Evolutionary conservation across 2,329 filamentous ascomycete genomes (phyloP).

Genomic region (Xylariales sp.): DNA sequence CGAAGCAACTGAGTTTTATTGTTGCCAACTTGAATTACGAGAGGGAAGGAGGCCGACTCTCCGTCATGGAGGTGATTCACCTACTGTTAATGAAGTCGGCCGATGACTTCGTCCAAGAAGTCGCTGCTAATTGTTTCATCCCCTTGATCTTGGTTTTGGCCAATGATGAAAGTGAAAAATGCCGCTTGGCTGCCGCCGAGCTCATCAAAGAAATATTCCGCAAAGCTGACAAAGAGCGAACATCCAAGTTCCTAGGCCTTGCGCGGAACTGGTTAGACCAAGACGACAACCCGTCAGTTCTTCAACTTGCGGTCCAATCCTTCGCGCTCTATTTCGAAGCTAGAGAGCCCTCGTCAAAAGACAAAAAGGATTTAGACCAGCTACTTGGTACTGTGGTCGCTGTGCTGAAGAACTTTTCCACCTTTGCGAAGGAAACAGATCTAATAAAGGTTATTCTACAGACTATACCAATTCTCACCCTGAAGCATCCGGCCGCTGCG

Average conservation of each 20-base stretch:
- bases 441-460: slow-evolving; percentile 79
- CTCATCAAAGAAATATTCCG: slow-evolving; percentile 85
- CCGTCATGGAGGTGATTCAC: slow-evolving; percentile 92
- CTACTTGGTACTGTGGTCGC: slow-evolving; percentile 67
- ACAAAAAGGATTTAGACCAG: slow-evolving; percentile 74
- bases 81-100: slow-evolving; percentile 87
- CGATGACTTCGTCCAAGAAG: slow-evolving; percentile 83
- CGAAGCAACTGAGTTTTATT: slow-evolving; percentile 88
- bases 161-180: slow-evolving; percentile 89
- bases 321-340: slow-evolving; percentile 87
- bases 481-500: slow-evolving; percentile 71
- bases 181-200: slow-evolving; percentile 82
- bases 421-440: slow-evolving; percentile 71
- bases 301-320: slow-evolving; percentile 79
- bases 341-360: slow-evolving; percentile 66
- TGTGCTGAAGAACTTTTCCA: slow-evolving; percentile 66
- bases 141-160: slow-evolving; percentile 86
- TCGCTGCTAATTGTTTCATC: slow-evolving; percentile 84
- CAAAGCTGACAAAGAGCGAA: slow-evolving; percentile 77
- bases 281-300: slow-evolving; percentile 76
- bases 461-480: slow-evolving; percentile 74
- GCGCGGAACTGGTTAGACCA: slow-evolving; percentile 82
- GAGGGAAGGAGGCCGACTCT: slow-evolving; percentile 86
- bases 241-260: slow-evolving; percentile 75
- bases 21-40: slow-evolving; percentile 92